These are phyloP conservation scores for Metschnikowia kunwiensis DNA, from an alignment of 805 yeast species.

Conservation along the genomic window DNA sequence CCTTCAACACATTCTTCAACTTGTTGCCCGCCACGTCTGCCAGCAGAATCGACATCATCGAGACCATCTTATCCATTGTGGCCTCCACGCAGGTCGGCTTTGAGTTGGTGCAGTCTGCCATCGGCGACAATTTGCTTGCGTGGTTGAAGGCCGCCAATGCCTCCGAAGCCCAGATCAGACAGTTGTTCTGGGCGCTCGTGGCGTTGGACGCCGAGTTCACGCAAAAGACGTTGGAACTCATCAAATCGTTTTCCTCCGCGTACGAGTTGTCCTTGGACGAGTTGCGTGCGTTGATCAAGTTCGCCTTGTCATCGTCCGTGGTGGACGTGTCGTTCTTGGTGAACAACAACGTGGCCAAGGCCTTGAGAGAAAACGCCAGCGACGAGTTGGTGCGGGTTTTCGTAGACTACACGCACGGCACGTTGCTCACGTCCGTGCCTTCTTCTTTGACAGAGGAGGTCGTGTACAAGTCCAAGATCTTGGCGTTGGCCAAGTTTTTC, in stretches of 20 bases:
- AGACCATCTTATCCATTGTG: conserved; percentile 32
- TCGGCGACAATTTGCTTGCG: conserved; percentile 34
- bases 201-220: conserved; percentile 32
- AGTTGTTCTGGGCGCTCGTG: conserved; percentile 38
- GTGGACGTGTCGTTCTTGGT: conserved; percentile 43
- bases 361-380: conserved; percentile 25
- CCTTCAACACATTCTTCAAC: conserved; percentile 41
- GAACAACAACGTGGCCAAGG: conserved; percentile 38
- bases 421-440: conserved; percentile 26
- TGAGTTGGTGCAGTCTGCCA: conserved; percentile 30
- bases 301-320: conserved; percentile 34
- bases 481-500: conserved; percentile 40
- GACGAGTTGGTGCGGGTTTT: conserved; percentile 31
- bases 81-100: conserved; percentile 30
- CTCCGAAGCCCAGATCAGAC: conserved; percentile 27
- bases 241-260: conserved; percentile 33
- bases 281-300: conserved; percentile 31
- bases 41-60: conserved; percentile 30
- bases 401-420: conserved; percentile 35
- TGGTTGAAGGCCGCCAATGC: conserved; percentile 37
- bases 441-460: conserved; percentile 24
- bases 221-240: conserved; percentile 30
- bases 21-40: conserved; percentile 34
- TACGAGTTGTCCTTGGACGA: conserved; percentile 25
- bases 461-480: conserved; percentile 36